These are phyloP conservation scores for Leccinum arenicola DNA, from an alignment of 768 basidiomycete species.

Conservation along the genomic window DNA sequence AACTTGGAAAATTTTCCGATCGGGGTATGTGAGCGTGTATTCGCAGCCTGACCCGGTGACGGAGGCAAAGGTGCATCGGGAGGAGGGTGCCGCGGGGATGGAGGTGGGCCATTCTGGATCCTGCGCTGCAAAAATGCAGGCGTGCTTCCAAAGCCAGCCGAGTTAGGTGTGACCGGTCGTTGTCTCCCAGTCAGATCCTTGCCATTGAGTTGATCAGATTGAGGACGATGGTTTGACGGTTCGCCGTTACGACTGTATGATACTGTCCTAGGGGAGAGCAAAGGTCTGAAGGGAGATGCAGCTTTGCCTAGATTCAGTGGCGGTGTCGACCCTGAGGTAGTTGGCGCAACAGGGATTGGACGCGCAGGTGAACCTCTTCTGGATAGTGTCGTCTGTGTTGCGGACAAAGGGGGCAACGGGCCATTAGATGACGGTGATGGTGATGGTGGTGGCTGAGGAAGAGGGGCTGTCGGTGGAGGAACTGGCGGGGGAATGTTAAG, in stretches of 20 bases:
- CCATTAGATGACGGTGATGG: conserved; percentile 5
- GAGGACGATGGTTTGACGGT: neutral
- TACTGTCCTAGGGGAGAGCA: conserved; percentile 15
- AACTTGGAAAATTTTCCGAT: conserved; percentile 25
- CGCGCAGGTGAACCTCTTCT: conserved; percentile 16
- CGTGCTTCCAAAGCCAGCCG: conserved; percentile 10
- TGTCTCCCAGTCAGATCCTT: conserved; percentile 13
- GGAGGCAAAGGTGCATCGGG: conserved; percentile 31
- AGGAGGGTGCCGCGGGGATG: conserved; percentile 28
- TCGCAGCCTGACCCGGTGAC: conserved; percentile 11
- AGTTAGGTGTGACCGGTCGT: conserved; percentile 9
- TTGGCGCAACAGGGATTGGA: conserved; percentile 15
- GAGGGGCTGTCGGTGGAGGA: conserved; percentile 31
- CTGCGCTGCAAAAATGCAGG: conserved; percentile 31
- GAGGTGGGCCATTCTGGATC: conserved; percentile 22
- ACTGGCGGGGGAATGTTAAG: conserved; percentile 28
- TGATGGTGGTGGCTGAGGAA: conserved; percentile 28
- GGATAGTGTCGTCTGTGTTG: conserved; percentile 1
- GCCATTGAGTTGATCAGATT: conserved; percentile 9
- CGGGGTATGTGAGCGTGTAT: conserved; percentile 10
- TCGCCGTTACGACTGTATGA: conserved; percentile 6
- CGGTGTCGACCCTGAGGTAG: conserved; percentile 6
- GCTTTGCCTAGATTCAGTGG: conserved; percentile 14
- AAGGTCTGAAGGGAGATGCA: conserved; percentile 23
- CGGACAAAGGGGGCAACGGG: neutral